Conservation (phyloP, 305 asterid species). For the Rubia tinctorum region DNA sequence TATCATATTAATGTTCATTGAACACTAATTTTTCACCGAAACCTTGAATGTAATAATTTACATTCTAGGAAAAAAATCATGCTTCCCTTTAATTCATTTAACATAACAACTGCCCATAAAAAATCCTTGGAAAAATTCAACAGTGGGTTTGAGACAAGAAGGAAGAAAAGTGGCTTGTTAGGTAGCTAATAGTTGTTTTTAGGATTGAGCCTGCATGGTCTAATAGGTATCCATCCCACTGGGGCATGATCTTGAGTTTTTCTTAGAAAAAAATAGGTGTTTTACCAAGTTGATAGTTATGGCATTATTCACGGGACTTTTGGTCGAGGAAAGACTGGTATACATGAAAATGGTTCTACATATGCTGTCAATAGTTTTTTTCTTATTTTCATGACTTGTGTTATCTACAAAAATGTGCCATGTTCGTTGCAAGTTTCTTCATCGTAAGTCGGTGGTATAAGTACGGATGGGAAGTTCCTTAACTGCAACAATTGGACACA, state of each 20-base stretch:
- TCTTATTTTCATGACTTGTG: background rate
- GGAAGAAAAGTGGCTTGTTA: conserved; percentile 36
- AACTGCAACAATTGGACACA: too few relatives aligned
- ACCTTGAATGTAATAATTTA: too few relatives aligned
- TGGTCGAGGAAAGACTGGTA: conserved; percentile 23
- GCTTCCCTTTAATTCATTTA: too few relatives aligned
- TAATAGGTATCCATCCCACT: conserved; percentile 56
- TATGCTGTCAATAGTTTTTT: conserved; percentile 24
- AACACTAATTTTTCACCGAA: too few relatives aligned
- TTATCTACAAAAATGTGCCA: background rate
- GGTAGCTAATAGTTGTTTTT: conserved; percentile 38
- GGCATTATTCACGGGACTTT: conserved; percentile 36
- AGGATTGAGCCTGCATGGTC: conserved; percentile 39
- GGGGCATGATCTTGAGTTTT: conserved; percentile 37
- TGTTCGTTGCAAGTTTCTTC: background rate
- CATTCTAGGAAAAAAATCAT: too few relatives aligned
- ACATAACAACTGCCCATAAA: too few relatives aligned
- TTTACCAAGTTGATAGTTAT: too few relatives aligned
- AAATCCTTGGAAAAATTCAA: conserved; percentile 15
- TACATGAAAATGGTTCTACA: conserved; percentile 30
- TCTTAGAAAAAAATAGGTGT: conserved; percentile 24
- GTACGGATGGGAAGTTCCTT: background rate
- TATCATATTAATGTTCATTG: too few relatives aligned
- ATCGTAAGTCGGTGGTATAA: conserved; percentile 70
- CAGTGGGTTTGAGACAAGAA: conserved; percentile 23